These are phyloP conservation scores for Scutellaria baicalensis DNA, from an alignment of 257 asterid species.

Conservation along the genomic window DNA sequence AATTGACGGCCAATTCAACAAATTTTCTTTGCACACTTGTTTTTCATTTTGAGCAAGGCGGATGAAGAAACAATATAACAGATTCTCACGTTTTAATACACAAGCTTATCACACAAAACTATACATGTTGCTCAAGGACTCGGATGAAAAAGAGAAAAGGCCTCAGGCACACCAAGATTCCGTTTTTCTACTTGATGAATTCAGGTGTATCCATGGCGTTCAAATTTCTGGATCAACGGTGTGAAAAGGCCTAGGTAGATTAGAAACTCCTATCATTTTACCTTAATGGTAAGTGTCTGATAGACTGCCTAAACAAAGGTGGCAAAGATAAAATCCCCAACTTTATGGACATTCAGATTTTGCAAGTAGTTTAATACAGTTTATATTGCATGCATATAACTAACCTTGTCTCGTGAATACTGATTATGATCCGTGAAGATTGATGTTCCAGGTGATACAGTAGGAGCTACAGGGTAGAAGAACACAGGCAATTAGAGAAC, in stretches of 20 bases:
- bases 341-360: neutral
- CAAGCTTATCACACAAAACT: neutral
- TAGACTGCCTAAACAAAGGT: neutral
- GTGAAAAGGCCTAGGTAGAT: neutral
- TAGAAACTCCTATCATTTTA: neutral
- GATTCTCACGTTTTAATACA: neutral
- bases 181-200: neutral
- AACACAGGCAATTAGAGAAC: neutral
- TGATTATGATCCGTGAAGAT: constrained; percentile 19
- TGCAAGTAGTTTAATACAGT: neutral
- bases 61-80: neutral
- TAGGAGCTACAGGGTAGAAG: constrained; percentile 28
- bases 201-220: neutral
- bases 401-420: constrained; percentile 23
- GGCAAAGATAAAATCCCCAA: neutral
- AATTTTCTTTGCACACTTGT: neutral
- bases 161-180: neutral
- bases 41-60: neutral
- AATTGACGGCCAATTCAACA: neutral
- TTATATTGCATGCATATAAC: constrained; percentile 13
- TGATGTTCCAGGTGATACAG: constrained; percentile 17
- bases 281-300: neutral
- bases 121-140: neutral
- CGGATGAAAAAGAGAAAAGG: neutral
- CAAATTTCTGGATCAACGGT: neutral